phyloP scores from a whole-genome alignment of 345 rosid species.

The Brassica cretica region DNA sequence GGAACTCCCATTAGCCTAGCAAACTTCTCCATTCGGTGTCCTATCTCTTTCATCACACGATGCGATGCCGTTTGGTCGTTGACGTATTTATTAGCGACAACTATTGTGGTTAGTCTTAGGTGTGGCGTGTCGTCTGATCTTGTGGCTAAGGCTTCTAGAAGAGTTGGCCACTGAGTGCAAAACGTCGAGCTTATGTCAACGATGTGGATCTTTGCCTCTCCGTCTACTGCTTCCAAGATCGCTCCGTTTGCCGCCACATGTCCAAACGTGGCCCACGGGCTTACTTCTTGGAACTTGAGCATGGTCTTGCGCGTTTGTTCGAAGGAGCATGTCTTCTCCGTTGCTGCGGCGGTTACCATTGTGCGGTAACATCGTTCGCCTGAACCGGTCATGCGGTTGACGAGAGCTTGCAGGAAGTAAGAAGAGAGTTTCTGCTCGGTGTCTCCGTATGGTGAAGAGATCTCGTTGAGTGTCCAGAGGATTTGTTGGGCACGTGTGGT shows the following conservation, averaged over 20 bases:
- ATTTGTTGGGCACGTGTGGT: constrained; percentile 69
- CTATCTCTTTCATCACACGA: constrained; percentile 88
- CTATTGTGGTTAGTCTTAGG: constrained; percentile 68
- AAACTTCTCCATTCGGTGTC: constrained; percentile 85
- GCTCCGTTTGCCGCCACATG: constrained; percentile 94
- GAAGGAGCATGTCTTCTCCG: constrained; percentile 76
- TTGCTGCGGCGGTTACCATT: constrained; percentile 51
- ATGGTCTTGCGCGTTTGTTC: constrained; percentile 79
- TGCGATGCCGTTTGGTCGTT: constrained; percentile 47
- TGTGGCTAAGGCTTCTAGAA: constrained; percentile 94
- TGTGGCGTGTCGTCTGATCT: constrained; percentile 91
- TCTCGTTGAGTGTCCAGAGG: constrained; percentile 93
- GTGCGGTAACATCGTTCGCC: constrained; percentile 71
- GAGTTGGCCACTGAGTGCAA: constrained; percentile 98
- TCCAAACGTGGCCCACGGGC: constrained; percentile 98
- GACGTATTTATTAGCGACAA: constrained; percentile 40
- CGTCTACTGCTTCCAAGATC: constrained; percentile 87
- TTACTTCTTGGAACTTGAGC: constrained; percentile 87
- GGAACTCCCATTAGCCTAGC: constrained; percentile 99
- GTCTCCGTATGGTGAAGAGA: constrained; percentile 87
- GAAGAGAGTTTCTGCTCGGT: constrained; percentile 77
- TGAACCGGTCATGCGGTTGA: constrained; percentile 78
- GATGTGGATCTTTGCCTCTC: constrained; percentile 75
- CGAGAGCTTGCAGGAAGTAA: constrained; percentile 87
- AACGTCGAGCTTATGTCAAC: constrained; percentile 86